Evolutionary conservation across 495 filamentous ascomycete genomes (phyloP).

Genomic region (Chaetomium fimeti): DNA sequence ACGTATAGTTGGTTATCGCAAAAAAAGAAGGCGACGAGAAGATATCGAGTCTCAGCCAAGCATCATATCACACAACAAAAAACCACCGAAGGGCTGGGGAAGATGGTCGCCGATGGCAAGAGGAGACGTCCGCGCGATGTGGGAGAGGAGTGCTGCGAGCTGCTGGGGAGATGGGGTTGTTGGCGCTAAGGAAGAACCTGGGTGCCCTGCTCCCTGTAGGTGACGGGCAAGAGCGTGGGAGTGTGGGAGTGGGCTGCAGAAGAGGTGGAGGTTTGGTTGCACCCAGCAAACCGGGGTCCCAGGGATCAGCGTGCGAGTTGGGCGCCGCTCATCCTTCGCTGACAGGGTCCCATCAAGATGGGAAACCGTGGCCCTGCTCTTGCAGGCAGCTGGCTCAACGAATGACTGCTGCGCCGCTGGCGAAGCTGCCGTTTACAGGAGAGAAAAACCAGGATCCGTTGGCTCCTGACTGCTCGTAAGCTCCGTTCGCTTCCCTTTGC

Average conservation of each 20-base stretch:
- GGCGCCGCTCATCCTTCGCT: conserved; percentile 12
- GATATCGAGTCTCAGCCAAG: conserved; percentile 1
- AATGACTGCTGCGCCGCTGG: conserved; percentile 16
- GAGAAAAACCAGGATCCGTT: background rate
- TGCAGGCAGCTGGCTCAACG: conserved; percentile 6
- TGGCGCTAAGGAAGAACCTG: conserved; percentile 10
- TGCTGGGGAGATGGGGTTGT: background rate
- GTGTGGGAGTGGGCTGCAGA: background rate
- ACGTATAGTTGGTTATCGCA: conserved; percentile 8
- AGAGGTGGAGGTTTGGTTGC: background rate
- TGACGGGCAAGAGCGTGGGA: background rate
- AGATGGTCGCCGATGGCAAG: background rate
- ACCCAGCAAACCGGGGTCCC: conserved; percentile 14
- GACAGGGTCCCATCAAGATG: conserved; percentile 9
- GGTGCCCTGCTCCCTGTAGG: background rate
- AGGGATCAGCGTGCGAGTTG: conserved; percentile 18
- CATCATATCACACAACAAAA: conserved; percentile 1
- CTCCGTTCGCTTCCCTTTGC: background rate
- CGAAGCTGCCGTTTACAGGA: conserved; percentile 5
- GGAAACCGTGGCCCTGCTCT: conserved; percentile 1
- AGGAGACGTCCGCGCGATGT: background rate
- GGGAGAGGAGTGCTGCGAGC: background rate
- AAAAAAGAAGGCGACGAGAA: background rate
- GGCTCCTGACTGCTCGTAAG: background rate
- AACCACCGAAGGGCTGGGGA: conserved; percentile 4